phyloP scores from a whole-genome alignment of 345 rosid genomes.

The Bruguiera sexangula region DNA sequence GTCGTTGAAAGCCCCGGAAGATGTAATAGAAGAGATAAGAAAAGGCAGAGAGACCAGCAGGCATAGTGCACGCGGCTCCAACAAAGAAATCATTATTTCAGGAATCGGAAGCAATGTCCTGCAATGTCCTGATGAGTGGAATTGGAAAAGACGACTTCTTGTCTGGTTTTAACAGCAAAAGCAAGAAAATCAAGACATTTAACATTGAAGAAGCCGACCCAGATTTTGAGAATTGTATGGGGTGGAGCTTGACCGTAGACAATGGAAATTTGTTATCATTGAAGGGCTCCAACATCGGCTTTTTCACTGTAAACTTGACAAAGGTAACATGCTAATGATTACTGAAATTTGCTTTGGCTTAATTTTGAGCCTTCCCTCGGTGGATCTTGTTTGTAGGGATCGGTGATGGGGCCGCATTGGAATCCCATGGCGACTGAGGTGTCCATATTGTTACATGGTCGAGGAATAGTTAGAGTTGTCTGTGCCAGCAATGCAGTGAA shows the following conservation, averaged over 20 bases:
- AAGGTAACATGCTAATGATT: constrained; percentile 28
- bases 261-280: constrained; percentile 26
- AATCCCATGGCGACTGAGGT: constrained; percentile 73
- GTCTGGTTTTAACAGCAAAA: constrained; percentile 1
- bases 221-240: constrained; percentile 62
- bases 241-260: constrained; percentile 51
- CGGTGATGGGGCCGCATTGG: constrained; percentile 99
- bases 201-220: constrained; percentile 52
- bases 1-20: constrained; percentile 43
- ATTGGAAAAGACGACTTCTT: not conserved
- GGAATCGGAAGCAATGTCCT: constrained; percentile 17
- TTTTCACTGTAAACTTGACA: constrained; percentile 71
- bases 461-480: constrained; percentile 70
- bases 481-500: constrained; percentile 35
- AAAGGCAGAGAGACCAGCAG: constrained; percentile 26
- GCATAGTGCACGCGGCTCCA: constrained; percentile 31
- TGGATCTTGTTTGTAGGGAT: constrained; percentile 41
- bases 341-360: too few relatives aligned
- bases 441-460: constrained; percentile 57
- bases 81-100: constrained; percentile 11
- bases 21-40: constrained; percentile 30
- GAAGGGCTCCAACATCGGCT: constrained; percentile 42
- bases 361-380: not conserved
- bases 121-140: constrained; percentile 12
- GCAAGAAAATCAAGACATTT: constrained; percentile 33